Percentiles rank a stretch among this genome's conserved stretches.
phyloP scores from a whole-genome alignment of 2,329 filamentous ascomycete species.

The Lasiodiplodia hormozganensis region DNA sequence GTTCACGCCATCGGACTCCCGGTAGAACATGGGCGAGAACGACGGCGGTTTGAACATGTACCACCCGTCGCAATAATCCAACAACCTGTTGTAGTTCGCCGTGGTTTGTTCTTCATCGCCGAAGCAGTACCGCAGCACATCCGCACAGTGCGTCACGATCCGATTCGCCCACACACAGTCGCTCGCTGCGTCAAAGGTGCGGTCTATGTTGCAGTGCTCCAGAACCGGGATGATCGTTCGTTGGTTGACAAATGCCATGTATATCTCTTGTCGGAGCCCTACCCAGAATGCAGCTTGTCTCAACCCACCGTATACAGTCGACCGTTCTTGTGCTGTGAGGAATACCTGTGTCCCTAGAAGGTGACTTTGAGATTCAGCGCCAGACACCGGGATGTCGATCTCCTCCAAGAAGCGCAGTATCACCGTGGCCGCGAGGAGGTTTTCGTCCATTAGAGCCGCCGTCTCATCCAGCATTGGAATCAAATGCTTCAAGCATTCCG shows the following conservation, averaged over 20 bases:
- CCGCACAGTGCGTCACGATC: conserved; percentile 48
- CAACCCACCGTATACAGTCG: conserved; percentile 21
- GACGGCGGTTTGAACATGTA: conserved; percentile 55
- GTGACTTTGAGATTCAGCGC: conserved; percentile 47
- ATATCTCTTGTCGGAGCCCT: conserved; percentile 46
- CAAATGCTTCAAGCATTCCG: conserved; percentile 50
- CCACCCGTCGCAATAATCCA: conserved; percentile 58
- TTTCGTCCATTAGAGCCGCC: conserved; percentile 49
- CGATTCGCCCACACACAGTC: conserved; percentile 53
- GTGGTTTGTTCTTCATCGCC: conserved; percentile 47
- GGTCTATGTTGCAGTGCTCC: conserved; percentile 39
- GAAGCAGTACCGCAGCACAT: conserved; percentile 63
- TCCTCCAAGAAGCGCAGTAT: conserved; percentile 51
- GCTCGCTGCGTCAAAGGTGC: conserved; percentile 47
- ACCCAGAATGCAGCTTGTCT: conserved; percentile 39
- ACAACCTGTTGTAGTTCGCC: conserved; percentile 53
- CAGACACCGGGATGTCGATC: conserved; percentile 48
- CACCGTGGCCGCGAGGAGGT: conserved; percentile 50
- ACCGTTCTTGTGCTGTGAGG: conserved; percentile 20
- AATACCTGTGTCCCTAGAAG: conserved; percentile 45
- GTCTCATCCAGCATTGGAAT: conserved; percentile 50
- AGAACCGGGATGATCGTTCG: conserved; percentile 38
- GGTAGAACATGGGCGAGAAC: conserved; percentile 63
- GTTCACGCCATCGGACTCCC: conserved; percentile 44
- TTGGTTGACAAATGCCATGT: conserved; percentile 40